Conservation (phyloP, 768 basidiomycete species). For the Collybia sp. region DNA sequence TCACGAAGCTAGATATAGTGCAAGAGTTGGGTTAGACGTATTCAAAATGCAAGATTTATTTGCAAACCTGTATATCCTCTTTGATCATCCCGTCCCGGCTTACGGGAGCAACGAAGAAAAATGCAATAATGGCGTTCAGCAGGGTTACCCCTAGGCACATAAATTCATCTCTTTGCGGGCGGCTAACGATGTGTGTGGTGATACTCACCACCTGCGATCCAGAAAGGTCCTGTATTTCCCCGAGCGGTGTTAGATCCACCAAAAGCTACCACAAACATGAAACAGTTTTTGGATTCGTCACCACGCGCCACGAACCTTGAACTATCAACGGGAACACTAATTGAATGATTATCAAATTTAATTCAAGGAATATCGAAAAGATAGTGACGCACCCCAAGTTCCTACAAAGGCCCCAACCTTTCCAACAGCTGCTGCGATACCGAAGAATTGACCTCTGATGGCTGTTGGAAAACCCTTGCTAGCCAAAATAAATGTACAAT, state of each 20-base stretch:
- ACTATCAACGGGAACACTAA: constrained; percentile 66
- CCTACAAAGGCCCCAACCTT: constrained; percentile 82
- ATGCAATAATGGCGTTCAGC: constrained; percentile 67
- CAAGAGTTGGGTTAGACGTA: neutral
- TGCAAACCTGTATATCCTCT: constrained; percentile 58
- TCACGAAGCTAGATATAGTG: constrained; percentile 59
- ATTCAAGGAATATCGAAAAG: no score
- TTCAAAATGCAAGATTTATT: neutral
- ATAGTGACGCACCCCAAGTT: constrained; percentile 58
- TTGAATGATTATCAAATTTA: neutral
- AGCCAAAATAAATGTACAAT: constrained; percentile 79
- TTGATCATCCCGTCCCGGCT: constrained; percentile 70
- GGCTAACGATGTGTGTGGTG: no score
- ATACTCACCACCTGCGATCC: constrained; percentile 62
- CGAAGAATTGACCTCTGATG: constrained; percentile 80
- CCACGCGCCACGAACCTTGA: constrained; percentile 30
- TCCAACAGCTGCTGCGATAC: constrained; percentile 77
- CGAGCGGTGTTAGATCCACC: constrained; percentile 44
- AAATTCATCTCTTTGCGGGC: constrained; percentile 3
- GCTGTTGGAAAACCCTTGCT: constrained; percentile 82
- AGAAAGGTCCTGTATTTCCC: constrained; percentile 83
- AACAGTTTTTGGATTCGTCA: neutral
- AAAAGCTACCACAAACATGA: constrained; percentile 39
- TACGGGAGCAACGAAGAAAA: constrained; percentile 71
- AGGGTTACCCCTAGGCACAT: neutral